Base-by-base conservation (phyloP, 495 filamentous ascomycete species). In the Xylaria venustula region DNA sequence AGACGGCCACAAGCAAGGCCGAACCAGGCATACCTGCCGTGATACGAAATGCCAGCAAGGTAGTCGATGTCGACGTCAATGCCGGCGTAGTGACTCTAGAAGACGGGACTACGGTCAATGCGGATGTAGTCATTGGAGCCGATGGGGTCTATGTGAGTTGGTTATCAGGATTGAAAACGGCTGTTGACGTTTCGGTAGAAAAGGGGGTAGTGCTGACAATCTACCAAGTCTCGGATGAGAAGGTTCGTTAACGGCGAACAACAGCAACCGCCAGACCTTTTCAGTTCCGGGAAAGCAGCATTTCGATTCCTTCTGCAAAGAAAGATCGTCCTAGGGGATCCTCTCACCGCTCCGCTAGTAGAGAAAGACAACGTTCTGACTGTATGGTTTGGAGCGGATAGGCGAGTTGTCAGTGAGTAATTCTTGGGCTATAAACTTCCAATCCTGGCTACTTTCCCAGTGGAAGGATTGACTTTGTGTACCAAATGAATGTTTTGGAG, bases 291-390 rank as follows among this genome's bases (percentile, higher is more conserved):
- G 7, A 83, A 80, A 58, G 81, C 76, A 50, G 85, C 85, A 2
- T 89, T 85, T 69, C 77, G 86, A n/a, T 88, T 89, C 66, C 66
- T 87, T 2, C 73, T 88, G 1, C 68, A 75, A 2, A 73, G 76
- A 2, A 64, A 79, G 28, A 65, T 69, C 9, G 78, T 79, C 1
- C 65, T 73, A 4, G 73, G 73, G 25, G 81, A 86, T 58, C 75
- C 82, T 0, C 70, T 74, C 15, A 82, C 81, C 0, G 71, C 66
- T 12, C 70, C 73, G 0, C 66, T 81, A 17, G 75, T 75, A 7
- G 47, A 76, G 28, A 63, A 73, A 14, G 57, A 66, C 15, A 77
- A 80, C 12, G 66, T 81, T 0, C 66, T 86, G 14, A 58, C 62
- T 30, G 80, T 88, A 60, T 85, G 79, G 74, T 80, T 78, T 42